phyloP scores from a whole-genome alignment of 768 basidiomycete species.

The Boletus tomentosulus region DNA sequence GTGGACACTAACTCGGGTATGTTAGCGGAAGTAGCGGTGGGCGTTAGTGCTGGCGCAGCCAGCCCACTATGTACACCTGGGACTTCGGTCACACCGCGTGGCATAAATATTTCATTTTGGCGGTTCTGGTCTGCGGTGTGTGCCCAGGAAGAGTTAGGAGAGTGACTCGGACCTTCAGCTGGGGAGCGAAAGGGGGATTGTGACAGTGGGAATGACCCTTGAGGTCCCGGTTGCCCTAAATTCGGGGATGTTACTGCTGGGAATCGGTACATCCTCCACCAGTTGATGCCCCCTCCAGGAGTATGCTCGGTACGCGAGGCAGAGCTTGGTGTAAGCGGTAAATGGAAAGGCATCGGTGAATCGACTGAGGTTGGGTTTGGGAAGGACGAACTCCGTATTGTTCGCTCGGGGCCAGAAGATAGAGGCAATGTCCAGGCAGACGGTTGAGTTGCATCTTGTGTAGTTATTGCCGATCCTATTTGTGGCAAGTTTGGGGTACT shows the following conservation, averaged over 20 bases:
- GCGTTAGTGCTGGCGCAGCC: constrained; percentile 5
- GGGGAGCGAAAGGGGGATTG: constrained; percentile 20
- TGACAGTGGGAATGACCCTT: constrained; percentile 21
- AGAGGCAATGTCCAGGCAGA: constrained; percentile 4
- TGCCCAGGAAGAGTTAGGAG: constrained; percentile 16
- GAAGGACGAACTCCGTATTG: background rate
- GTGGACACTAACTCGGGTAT: constrained; percentile 15
- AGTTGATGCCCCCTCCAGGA: constrained; percentile 54
- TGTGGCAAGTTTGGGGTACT: constrained; percentile 4
- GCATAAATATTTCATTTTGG: constrained; percentile 19
- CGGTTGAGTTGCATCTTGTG: constrained; percentile 1
- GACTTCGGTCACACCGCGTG: constrained; percentile 13
- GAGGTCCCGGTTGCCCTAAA: constrained; percentile 15
- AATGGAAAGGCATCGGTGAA: constrained; percentile 28
- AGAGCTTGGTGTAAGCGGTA: constrained; percentile 28
- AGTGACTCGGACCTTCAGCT: constrained; percentile 19
- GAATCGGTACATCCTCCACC: constrained; percentile 84
- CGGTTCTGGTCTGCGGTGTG: constrained; percentile 12
- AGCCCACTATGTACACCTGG: constrained; percentile 16
- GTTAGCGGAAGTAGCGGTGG: constrained; percentile 11
- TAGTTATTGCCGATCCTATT: constrained; percentile 1
- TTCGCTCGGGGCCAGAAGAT: background rate
- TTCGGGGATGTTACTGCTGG: constrained; percentile 54
- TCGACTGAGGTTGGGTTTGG: constrained; percentile 10
- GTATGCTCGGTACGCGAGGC: constrained; percentile 35